A percentile compares a stretch with the other conserved stretches of the same genome.
phyloP scores from a whole-genome alignment of 805 yeast species.

The Lipomyces yamanashiensis region DNA sequence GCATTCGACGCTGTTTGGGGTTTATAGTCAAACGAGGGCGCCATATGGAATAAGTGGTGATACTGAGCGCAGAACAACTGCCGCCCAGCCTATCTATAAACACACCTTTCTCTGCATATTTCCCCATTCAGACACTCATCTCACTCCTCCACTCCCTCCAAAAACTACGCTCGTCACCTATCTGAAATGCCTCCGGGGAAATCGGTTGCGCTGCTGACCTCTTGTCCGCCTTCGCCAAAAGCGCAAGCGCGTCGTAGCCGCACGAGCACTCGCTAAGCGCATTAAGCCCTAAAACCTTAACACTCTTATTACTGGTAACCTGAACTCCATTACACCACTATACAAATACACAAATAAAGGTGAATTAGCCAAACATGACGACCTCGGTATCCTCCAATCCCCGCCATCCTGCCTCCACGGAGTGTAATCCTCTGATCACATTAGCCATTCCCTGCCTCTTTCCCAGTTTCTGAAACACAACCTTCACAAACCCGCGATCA shows the following conservation, averaged over 20 bases:
- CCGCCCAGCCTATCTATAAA: not conserved
- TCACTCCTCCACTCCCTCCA: too few relatives aligned
- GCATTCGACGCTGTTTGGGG: not conserved
- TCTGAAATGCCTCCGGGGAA: not conserved
- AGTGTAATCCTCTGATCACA: constrained; percentile 28
- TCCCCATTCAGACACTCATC: too few relatives aligned
- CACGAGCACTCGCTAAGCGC: not conserved
- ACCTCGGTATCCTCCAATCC: constrained; percentile 18
- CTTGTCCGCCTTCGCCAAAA: not conserved
- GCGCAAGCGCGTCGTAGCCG: constrained; percentile 15
- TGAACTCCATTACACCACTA: not conserved
- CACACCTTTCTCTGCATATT: not conserved
- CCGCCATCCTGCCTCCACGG: constrained; percentile 31
- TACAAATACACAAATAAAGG: not conserved
- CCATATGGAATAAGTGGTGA: not conserved
- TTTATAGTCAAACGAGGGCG: constrained; percentile 14
- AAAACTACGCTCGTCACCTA: not conserved
- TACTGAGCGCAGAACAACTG: not conserved
- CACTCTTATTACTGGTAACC: not conserved
- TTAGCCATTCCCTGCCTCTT: constrained; percentile 36
- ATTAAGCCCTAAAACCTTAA: not conserved
- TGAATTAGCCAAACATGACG: constrained; percentile 27
- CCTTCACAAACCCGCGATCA: constrained; percentile 36
- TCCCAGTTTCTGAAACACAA: constrained; percentile 32
- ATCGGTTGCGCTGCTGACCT: too few relatives aligned